Evolutionary conservation across 2,329 filamentous ascomycete species (phyloP).

Genomic region (Neurospora sp.): DNA sequence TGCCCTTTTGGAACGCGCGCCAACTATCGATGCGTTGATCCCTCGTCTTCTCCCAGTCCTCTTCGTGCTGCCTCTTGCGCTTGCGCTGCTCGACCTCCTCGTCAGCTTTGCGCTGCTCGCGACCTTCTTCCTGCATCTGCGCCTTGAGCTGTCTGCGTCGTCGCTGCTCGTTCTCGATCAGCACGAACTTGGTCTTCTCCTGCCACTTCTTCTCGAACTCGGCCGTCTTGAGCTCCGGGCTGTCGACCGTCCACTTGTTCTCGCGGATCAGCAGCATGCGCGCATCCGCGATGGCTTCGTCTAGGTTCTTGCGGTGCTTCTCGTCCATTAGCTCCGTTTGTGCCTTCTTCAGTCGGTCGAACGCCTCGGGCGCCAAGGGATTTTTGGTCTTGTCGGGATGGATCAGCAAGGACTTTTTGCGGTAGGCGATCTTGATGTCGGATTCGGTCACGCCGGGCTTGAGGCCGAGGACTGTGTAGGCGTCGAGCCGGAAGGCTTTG

Average conservation of each 20-base stretch:
- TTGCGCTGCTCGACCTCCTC: slow-evolving; percentile 74
- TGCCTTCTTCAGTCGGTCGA: slow-evolving; percentile 92
- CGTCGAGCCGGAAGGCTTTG: slow-evolving; percentile 70
- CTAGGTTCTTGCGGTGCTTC: slow-evolving; percentile 75
- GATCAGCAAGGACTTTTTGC: slow-evolving; percentile 96
- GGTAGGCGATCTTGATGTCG: slow-evolving; percentile 90
- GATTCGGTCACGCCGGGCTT: slow-evolving; percentile 91
- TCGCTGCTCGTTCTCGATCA: slow-evolving; percentile 87
- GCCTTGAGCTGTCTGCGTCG: slow-evolving; percentile 79
- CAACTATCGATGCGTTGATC: slow-evolving; percentile 90
- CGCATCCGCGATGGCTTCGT: slow-evolving; percentile 93
- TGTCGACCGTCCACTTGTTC: slow-evolving; percentile 85
- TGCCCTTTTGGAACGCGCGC: slow-evolving; percentile 80
- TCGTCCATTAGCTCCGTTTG: slow-evolving; percentile 88
- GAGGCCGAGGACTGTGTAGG: slow-evolving; percentile 88
- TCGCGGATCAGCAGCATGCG: slow-evolving; percentile 92
- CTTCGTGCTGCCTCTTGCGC: slow-evolving; percentile 82
- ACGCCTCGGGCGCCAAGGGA: slow-evolving; percentile 82
- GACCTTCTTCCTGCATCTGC: slow-evolving; percentile 91
- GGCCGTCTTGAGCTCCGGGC: slow-evolving; percentile 73
- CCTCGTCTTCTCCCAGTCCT: slow-evolving; percentile 88
- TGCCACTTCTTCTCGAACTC: slow-evolving; percentile 81
- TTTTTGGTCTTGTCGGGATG: slow-evolving; percentile 98
- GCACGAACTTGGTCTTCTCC: slow-evolving; percentile 78
- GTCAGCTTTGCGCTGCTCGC: slow-evolving; percentile 77